Base-by-base conservation (phyloP, 2,329 filamentous ascomycete genomes). In the Epichloe uncinata region DNA sequence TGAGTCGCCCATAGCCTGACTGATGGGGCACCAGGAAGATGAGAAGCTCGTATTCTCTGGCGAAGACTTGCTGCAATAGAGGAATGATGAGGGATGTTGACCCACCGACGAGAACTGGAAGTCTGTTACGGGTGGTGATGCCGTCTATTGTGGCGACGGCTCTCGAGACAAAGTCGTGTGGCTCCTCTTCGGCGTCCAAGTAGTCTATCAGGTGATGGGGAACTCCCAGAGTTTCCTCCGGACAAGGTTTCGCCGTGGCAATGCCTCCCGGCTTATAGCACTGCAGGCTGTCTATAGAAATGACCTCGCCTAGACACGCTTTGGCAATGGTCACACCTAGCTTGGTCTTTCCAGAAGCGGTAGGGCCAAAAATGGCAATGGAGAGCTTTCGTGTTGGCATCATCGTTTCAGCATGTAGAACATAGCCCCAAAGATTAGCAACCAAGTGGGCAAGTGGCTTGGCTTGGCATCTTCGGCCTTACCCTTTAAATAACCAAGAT, bases 261-360 rank as follows among this genome's bases (percentile, higher is more conserved):
- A 48, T 43, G 2, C 13, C 26, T 6, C 47, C 47, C 3, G 40
- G 40, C 13, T 48, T 48, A 40, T 48, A 48, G 40, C 47, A 48
- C 18, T 48, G 47, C 18, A 48, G 33, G n/a, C 47, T 48, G 33
- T 48, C 47, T 16, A 48, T 40, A 6, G 47, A 48, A 40, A 48
- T 36, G 30, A 48, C 47, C 40, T 48, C 47, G 33, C 47, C 47
- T 1, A 37, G 26, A 16, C 15, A 48, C 2, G 47, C 47, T 9
- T 43, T 42, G 40, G 40, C 47, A 26, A 48, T 26, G 40, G 47
- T 40, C 9, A 48, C 47, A n/a, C 47, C 47, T n/a, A 48, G 40
- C 20, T 48, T 42, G 30, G 47, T 48, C 33, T 48, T 48, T 18
- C 47, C 47, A 13, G 47, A 48, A 18, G 47, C 47, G 6, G 47